Evolutionary conservation across 495 filamentous ascomycete genomes (phyloP), one percentile per base, ranked within the genome.

Genomic region (Penicillium desertorum): DNA sequence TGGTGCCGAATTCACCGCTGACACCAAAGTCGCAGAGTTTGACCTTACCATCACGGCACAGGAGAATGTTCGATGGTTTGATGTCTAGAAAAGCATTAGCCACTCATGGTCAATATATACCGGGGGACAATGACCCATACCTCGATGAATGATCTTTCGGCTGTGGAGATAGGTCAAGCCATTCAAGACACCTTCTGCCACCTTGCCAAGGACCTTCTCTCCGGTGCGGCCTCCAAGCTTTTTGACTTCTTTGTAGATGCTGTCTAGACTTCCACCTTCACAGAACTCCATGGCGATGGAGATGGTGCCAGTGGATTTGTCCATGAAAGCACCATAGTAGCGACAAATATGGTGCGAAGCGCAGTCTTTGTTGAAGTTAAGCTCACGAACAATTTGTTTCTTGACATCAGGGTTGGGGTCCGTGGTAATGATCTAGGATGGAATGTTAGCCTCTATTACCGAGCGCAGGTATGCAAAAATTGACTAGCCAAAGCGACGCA

Each of bases 271-370:
- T 30, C 94, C 95, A 49, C 94, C 94, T 71, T 98, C 94, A 70
- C 94, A 98, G 67, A 96, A 97, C 69, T 98, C 94, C 94, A 98
- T 98, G 25, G 91, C 91, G 70, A 98, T 98, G 44, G 89, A 93
- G 56, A 98, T 98, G 17, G 94, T 98, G 34, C 93, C 90, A 1
- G 89, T 91, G 5, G 89, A 86, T 58, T 94, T 88, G 67, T 98
- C 92, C 72, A 91, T 89, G 64, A 96, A 98, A 56, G 94, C 92
- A 58, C 94, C 94, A 64, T 96, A 98, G 72, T 98, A 98, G 57
- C 87, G 86, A 72, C 95, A 98, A 63, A 98, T 98, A 68, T 98
- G 89, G 57, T 89, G 86, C 4, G 90, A 95, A 5, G 88, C 88
- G 68, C 94, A 98, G 62, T 93, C 88, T 75, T 96, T 97, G 81